Base-by-base conservation (phyloP, 805 yeast species). In the Barnettozyma californica region DNA sequence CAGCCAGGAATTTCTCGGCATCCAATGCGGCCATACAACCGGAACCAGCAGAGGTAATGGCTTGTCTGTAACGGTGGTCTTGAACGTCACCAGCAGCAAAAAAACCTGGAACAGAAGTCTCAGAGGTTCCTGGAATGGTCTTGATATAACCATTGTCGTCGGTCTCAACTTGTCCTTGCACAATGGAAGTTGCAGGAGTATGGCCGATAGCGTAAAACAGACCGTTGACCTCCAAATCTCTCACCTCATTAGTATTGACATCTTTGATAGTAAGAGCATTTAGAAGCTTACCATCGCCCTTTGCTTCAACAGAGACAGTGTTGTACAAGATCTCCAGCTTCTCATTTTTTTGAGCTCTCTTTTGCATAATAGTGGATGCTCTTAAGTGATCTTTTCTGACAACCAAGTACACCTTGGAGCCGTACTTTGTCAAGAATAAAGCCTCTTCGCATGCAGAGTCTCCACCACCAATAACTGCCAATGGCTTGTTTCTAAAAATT, bases 381-480 rank as follows among this genome's bases (percentile, higher is more conserved):
- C 99, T 83, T 62, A 94, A 77, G 65, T 77, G 79, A 69, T 92
- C 97, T 69, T 92, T 89, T 78, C 99, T 89, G 45, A 94, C 97
- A 60, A 94, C 76, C 68, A 94, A 74, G 70, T 73, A 89, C 49
- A 94, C 99, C 76, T 94, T 94, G 47, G 97, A 89, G 54, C 96
- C 99, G 71, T 94, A 94, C 70, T 94, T 94, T 62, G 99, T 94
- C 68, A 94, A 78, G 73, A 94, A 94, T 57, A 87, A 74, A 29
- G 99, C 99, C 75, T 94, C 99, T 75, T 94, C 99, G 70, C 98
- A 95, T 18, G 99, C 99, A 58, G 97, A 90, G 71, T 94, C 99
- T 69, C 99, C 99, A 58, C 99, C 99, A 52, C 99, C 99, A 58
- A 94, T 76, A 49, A 94, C 99, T 23, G 97, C 98, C 67, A 94